These are phyloP conservation scores for Pezicula radicicola DNA, from an alignment of 2,329 filamentous ascomycete species.

Conservation along the genomic window DNA sequence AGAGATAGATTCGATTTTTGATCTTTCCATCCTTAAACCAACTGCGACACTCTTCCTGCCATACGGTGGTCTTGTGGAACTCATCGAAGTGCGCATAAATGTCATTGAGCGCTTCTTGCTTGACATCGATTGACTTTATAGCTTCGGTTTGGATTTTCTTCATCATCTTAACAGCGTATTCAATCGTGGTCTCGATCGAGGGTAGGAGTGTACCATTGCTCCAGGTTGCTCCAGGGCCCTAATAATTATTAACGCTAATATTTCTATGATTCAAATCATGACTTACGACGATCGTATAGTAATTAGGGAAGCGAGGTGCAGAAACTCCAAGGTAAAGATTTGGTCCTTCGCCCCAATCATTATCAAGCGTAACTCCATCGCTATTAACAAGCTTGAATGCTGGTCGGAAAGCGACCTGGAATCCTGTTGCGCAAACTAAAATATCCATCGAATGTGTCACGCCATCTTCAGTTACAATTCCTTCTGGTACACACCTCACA, in stretches of 20 bases:
- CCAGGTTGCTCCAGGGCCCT: slow-evolving; percentile 39
- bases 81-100: slow-evolving; percentile 25
- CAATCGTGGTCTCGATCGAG: slow-evolving; percentile 40
- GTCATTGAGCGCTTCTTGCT: slow-evolving; percentile 29
- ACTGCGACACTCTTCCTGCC: slow-evolving; percentile 19
- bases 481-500: slow-evolving; percentile 37
- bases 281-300: slow-evolving; percentile 21
- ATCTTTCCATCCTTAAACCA: slow-evolving; percentile 27
- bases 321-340: slow-evolving; percentile 19
- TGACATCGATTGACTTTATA: slow-evolving; percentile 32
- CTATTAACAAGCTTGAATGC: slow-evolving; percentile 23
- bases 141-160: slow-evolving; percentile 34
- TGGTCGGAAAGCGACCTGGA: slow-evolving; percentile 27
- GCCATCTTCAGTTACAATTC: slow-evolving; percentile 40
- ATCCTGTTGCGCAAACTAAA: slow-evolving; percentile 32
- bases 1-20: slow-evolving; percentile 41
- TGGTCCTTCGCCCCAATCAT: slow-evolving; percentile 15
- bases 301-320: slow-evolving; percentile 17
- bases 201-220: slow-evolving; percentile 40
- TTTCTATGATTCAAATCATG: neutral
- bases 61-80: slow-evolving; percentile 27
- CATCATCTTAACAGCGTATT: slow-evolving; percentile 36
- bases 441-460: slow-evolving; percentile 27
- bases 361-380: slow-evolving; percentile 19
- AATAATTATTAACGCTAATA: slow-evolving; percentile 7